Conservation (phyloP, 2,329 filamentous ascomycete species). For the Chaetomium strumarium region DNA sequence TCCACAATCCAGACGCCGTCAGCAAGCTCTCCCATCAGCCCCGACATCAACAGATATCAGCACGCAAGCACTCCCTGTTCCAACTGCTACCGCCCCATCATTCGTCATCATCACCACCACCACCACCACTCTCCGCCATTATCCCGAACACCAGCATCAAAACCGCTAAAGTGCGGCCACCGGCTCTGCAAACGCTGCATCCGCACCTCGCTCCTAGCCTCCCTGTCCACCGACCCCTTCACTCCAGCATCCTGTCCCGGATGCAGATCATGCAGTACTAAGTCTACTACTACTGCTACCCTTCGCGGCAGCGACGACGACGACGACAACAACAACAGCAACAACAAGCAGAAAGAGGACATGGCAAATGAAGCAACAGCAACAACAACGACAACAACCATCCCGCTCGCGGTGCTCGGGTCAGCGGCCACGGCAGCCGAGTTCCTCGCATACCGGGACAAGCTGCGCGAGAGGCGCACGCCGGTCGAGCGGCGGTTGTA, state of each 20-base stretch:
- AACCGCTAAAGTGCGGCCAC: slow-evolving; percentile 2
- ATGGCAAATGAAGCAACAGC: no score
- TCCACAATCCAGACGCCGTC: no score
- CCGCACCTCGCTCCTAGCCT: neutral
- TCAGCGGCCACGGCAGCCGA: slow-evolving; percentile 1
- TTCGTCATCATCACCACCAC: neutral
- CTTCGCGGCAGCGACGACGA: no score
- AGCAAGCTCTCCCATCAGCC: no score
- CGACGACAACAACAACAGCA: no score
- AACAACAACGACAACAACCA: neutral
- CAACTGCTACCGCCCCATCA: slow-evolving; percentile 1
- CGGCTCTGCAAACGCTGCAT: slow-evolving; percentile 7
- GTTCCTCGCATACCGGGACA: slow-evolving; percentile 13
- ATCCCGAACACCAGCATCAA: neutral
- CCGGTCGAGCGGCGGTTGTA: slow-evolving; percentile 3
- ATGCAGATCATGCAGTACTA: neutral
- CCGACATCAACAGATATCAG: no score
- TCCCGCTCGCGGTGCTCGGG: slow-evolving; percentile 9
- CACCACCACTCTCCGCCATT: neutral
- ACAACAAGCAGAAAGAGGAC: no score
- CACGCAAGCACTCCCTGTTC: neutral
- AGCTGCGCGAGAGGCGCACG: slow-evolving; percentile 10
- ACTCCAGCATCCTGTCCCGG: slow-evolving; percentile 1
- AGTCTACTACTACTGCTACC: neutral
- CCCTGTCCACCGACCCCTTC: slow-evolving; percentile 9